phyloP scores from a whole-genome alignment of 352 stramenopile genomes.

The Achlya hypogyna region DNA sequence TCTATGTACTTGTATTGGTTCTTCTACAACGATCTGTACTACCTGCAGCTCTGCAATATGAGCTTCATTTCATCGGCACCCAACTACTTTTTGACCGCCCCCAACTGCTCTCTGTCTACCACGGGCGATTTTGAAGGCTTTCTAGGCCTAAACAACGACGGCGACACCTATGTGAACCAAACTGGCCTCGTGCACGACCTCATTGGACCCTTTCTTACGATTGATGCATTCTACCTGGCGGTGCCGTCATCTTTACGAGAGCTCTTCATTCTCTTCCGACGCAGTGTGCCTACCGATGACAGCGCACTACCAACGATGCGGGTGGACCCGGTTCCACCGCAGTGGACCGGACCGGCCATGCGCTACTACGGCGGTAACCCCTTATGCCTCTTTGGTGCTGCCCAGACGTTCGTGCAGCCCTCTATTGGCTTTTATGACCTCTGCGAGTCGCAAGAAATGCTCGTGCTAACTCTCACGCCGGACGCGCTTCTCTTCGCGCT shows the following conservation, averaged over 20 bases:
- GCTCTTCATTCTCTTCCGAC: neutral
- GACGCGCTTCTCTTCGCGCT: neutral
- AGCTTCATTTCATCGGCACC: neutral
- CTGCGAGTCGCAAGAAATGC: neutral
- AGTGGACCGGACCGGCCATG: neutral
- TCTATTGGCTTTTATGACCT: neutral
- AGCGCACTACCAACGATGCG: neutral
- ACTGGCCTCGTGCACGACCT: neutral
- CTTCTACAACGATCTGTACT: neutral
- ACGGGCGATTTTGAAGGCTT: neutral
- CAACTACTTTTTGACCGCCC: neutral
- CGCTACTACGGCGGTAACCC: conserved; percentile 6
- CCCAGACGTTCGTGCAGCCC: neutral
- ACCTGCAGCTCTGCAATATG: neutral
- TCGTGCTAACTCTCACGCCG: neutral
- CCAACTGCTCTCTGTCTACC: neutral
- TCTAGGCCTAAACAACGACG: neutral
- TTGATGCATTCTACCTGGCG: neutral
- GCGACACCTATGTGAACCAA: neutral
- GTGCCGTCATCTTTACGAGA: neutral
- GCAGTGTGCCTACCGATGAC: no score
- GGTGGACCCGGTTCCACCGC: neutral
- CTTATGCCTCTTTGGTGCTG: neutral
- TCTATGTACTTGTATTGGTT: neutral
- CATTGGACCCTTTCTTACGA: neutral